Conservation (phyloP, 306 rosid genomes). For the Rosa chinensis region DNA sequence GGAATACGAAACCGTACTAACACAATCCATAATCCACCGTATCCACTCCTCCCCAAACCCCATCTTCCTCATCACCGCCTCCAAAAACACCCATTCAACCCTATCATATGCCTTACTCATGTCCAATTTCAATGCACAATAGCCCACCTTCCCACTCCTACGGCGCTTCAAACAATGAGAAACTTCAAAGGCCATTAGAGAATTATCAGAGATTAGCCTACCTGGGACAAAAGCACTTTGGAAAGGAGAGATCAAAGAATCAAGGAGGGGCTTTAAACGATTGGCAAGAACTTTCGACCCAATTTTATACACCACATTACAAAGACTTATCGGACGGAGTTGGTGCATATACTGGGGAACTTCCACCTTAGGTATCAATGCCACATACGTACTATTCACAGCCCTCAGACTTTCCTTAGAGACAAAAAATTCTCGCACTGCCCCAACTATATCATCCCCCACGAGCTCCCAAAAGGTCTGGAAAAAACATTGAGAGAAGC, state of each 20-base stretch:
- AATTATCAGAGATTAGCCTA: no score
- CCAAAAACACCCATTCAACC: not conserved
- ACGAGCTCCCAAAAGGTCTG: not conserved
- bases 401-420: accelerated
- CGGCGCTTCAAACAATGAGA: not conserved
- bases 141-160: not conserved
- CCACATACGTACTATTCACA: not conserved
- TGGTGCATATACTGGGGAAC: not conserved
- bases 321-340: not conserved
- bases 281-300: not conserved
- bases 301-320: not conserved
- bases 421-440: not conserved
- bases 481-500: not conserved
- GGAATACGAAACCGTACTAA: not conserved
- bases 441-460: not conserved
- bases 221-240: no score
- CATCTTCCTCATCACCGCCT: not conserved
- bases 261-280: not conserved
- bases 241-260: no score
- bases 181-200: no score
- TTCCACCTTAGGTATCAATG: not conserved
- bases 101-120: not conserved
- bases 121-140: not conserved
- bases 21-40: not conserved
- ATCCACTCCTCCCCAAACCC: not conserved